Evolutionary conservation across 352 stramenopile genomes (phyloP), one percentile per base, ranked within the genome.

Genomic region (Globisporangium nagaii): DNA sequence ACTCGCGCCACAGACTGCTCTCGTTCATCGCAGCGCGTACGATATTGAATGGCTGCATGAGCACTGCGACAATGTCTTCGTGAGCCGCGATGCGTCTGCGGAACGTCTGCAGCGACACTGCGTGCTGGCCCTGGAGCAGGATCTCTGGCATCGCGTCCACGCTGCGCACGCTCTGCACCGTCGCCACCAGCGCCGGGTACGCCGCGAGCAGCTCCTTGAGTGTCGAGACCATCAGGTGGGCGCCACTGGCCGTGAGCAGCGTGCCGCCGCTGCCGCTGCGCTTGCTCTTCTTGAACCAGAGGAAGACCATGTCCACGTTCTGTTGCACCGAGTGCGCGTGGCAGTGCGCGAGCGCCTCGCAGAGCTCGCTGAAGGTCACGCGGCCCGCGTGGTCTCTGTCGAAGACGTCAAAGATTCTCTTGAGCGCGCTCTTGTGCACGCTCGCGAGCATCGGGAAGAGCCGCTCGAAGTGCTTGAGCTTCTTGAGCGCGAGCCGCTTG

Each of bases 281-380:
- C 51, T 52, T 51, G 25, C 8, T 35, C 28, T 30, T 30, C 8
- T 40, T 31, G 56, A 91, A 89, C 81, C 76, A 91, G 24, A 68
- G 42, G 43, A 86, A 89, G 13, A 74, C 60, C 19, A 89, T 48
- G n/a, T 70, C 65, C 5, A 79, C 66, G 57, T 81, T 75, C 31
- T 72, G 59, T 22, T 46, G 49, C 35, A 68, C 54, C 10, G 60
- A 54, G 20, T 55, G 59, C 22, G 50, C 51, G 17, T 63, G 67
- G 36, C 79, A 78, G 7, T 49, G 61, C 25, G 69, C 71, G 39
- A 91, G 59, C 56, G 68, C 65, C 58, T 84, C 75, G 44, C 81
- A 89, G 31, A 91, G 60, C 60, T 88, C 71, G 10, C 69, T 68
- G 37, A 89, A 91, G 62, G 79, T 71, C 41, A 89, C 60, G 42